Evolutionary conservation across 345 rosid species (phyloP).

Genomic region (Trapa incisa): DNA sequence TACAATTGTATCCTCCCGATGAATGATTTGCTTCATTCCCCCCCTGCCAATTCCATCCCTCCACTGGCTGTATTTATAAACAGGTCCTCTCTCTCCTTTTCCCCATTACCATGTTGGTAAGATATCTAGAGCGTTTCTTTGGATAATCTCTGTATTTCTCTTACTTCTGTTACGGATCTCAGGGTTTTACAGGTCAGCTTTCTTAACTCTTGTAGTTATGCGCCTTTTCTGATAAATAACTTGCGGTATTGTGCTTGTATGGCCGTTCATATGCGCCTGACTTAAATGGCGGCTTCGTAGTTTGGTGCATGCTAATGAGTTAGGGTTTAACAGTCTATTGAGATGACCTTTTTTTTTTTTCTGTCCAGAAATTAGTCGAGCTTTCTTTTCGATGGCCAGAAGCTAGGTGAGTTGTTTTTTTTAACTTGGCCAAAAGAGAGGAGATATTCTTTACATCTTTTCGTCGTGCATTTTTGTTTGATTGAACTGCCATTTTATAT

Average conservation of each 20-base stretch:
- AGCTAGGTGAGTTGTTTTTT: too few relatives aligned
- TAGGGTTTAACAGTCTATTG: neutral
- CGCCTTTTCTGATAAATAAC: too few relatives aligned
- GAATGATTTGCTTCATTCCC: neutral
- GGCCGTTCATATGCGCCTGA: neutral
- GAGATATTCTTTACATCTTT: neutral
- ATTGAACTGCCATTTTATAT: neutral
- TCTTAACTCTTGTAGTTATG: neutral
- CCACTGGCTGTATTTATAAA: neutral
- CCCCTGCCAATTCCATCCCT: neutral
- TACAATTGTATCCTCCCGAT: neutral
- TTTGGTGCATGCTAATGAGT: neutral
- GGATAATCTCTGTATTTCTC: neutral
- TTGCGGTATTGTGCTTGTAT: neutral
- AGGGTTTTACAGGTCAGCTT: neutral
- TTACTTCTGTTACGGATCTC: neutral
- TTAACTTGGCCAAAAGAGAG: too few relatives aligned
- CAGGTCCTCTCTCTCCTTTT: neutral
- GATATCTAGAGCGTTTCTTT: neutral
- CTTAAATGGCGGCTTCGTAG: neutral
- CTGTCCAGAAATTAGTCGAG: too few relatives aligned
- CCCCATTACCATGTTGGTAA: neutral
- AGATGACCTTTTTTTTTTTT: too few relatives aligned
- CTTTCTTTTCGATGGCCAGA: too few relatives aligned
- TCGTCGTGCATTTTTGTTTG: neutral